Conservation (phyloP, 805 yeast genomes). For the Candida tallmaniae region DNA sequence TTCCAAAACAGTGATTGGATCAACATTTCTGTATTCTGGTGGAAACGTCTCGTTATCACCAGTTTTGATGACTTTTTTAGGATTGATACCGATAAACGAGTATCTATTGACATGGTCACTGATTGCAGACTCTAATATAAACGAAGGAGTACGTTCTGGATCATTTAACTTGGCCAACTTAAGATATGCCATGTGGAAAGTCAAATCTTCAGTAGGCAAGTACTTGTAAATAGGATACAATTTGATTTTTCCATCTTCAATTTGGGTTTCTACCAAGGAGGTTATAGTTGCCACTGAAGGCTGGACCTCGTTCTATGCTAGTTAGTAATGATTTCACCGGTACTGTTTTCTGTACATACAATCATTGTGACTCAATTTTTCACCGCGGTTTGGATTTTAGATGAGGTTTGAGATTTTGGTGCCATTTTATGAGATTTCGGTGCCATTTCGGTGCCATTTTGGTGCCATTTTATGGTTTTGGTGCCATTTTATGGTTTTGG, state of each 20-base stretch:
- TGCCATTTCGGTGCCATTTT: too few relatives aligned
- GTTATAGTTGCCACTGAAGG: conserved; percentile 32
- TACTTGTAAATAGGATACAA: conserved; percentile 77
- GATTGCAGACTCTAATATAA: conserved; percentile 82
- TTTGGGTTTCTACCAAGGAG: conserved; percentile 19
- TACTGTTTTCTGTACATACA: not conserved
- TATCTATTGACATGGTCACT: conserved; percentile 85
- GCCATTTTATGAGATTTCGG: too few relatives aligned
- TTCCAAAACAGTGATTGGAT: conserved; percentile 76
- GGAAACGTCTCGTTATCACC: conserved; percentile 53
- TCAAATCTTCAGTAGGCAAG: conserved; percentile 70
- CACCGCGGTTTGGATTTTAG: not conserved
- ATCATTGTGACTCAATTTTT: not conserved
- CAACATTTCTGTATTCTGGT: conserved; percentile 47
- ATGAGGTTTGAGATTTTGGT: too few relatives aligned
- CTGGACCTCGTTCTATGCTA: conserved; percentile 24
- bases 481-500: too few relatives aligned
- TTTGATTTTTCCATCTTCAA: conserved; percentile 40
- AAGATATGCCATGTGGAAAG: conserved; percentile 88
- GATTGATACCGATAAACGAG: conserved; percentile 85
- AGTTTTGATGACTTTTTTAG: conserved; percentile 76
- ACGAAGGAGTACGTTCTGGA: conserved; percentile 56
- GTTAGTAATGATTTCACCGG: conserved; percentile 13
- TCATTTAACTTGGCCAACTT: conserved; percentile 67
- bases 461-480: too few relatives aligned